Evolutionary conservation across 2,329 filamentous ascomycete genomes (phyloP), one percentile per base, ranked within the genome.

Genomic region (Exophiala phaeomuriformis): DNA sequence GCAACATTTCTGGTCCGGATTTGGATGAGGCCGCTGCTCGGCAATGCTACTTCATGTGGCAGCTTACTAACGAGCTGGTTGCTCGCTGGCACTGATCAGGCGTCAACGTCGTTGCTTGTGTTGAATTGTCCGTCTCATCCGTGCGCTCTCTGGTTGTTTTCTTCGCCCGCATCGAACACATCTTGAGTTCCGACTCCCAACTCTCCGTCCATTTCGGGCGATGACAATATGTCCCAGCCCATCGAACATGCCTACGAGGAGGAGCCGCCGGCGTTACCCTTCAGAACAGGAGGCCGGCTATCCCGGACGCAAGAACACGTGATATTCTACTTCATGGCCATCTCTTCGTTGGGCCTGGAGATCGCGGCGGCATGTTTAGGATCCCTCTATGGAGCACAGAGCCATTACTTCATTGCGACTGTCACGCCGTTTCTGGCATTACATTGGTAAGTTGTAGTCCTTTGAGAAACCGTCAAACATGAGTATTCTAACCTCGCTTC

Each of bases 251-350:
- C 55, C 2, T 32, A 37, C 32, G 49, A 49, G 5, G 55, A 55
- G 33, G 55, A 58, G 43, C 55, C 55, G 4, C 33, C 49, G 3
- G 55, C 55, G 4, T 32, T 58, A 5, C 52, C 52, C 6, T 54
- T 58, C 49, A 43, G 42, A 29, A 52, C 55, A 29, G 55, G 55
- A 29, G 55, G 55, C 30, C 52, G 42, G 36, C 49, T 58, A 12
- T 30, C 35, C 41, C 52, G 55, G 49, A 55, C 52, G 28, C 46
- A 55, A 44, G 55, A 58, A 47, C 55, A 58, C 35, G 35, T 55
- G 40, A 52, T 58, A 40, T 58, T 58, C 43, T 58, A 58, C 52
- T 49, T 52, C 49, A 39, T 58, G 31, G 48, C 49, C 35, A 55
- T 58, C 45, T 47, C 52, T 7, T 52, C 55, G 28, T 52, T 44